Conservation (phyloP, 176 grass and related monocot genomes). For the Echinochloa phyllopogon region DNA sequence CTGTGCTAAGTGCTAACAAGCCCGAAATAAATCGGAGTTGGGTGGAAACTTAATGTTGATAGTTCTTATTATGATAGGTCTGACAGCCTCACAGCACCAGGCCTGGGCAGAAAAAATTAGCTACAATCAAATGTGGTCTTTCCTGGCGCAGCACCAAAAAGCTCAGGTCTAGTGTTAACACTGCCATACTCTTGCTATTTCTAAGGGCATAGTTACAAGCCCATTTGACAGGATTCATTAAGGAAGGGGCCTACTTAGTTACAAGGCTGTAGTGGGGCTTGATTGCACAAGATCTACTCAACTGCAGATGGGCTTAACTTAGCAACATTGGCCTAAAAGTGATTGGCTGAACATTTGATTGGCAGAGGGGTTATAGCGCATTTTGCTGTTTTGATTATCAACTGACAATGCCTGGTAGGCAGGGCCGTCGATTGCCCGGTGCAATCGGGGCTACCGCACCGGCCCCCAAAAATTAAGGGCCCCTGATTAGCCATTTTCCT, state of each 20-base stretch:
- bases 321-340: background rate
- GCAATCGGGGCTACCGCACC: too few species aligned
- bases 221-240: background rate
- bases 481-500: too few species aligned
- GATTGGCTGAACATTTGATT: constrained; percentile 1
- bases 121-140: background rate
- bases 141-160: background rate
- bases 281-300: background rate
- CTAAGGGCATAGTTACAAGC: background rate
- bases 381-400: background rate
- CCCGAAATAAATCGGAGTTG: background rate
- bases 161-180: background rate
- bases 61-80: background rate
- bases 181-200: background rate
- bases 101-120: background rate
- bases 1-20: background rate
- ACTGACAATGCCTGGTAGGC: background rate
- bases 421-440: too few species aligned
- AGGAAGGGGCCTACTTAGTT: background rate
- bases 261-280: background rate
- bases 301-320: background rate
- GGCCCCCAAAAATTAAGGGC: too few species aligned
- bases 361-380: background rate
- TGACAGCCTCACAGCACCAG: background rate
- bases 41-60: background rate